Evolutionary conservation across 257 asterid genomes (phyloP), one percentile per base, ranked within the genome.

Genomic region (Galeopsis tetrahit): DNA sequence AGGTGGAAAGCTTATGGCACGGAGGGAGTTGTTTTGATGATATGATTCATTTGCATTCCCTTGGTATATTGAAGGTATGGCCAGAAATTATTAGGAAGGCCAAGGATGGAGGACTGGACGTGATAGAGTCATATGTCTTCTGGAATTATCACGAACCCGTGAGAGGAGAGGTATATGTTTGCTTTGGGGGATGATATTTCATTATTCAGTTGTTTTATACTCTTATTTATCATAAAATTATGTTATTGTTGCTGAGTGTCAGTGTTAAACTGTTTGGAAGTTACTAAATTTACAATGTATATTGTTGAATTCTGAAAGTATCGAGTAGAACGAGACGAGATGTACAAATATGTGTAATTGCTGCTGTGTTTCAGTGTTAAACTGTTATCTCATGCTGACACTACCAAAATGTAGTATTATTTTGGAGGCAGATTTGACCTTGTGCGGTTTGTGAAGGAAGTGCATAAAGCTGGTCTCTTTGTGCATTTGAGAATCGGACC

Each of bases 121-220:
- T 90, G 86, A 86, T 90, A 21, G 97, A 90, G 87, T 88, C 85
- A 58, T 88, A 89, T 59, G 94, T 90, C 74, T 90, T 90, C 80
- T 90, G 96, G 97, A 90, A 90, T 78, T 84, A 84, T 73, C 97
- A 90, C 13, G 97, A 90, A 63, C 96, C 94, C 65, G 89, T 81
- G 69, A 81, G 71, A 80, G 96, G 90, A 77, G 82, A 84, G 93
- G 97, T 90, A 79, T 59, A 43, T 34, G 14, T 11, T 44, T 44
- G 43, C 9, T 42, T 67, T 60, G 49, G 56, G 0, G 43, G 46
- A 35, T 60, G 46, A 33, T 33, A 13, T 10, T 59, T 33, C 43
- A 10, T 33, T 59, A 51, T 66, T 17, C 10, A 33, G 2, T 42
- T 56, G 21, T n/a, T 15, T 11, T 10, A 31, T 56, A 11, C 32